Conservation (phyloP, 345 rosid species). For the Eutrema heterophyllum region DNA sequence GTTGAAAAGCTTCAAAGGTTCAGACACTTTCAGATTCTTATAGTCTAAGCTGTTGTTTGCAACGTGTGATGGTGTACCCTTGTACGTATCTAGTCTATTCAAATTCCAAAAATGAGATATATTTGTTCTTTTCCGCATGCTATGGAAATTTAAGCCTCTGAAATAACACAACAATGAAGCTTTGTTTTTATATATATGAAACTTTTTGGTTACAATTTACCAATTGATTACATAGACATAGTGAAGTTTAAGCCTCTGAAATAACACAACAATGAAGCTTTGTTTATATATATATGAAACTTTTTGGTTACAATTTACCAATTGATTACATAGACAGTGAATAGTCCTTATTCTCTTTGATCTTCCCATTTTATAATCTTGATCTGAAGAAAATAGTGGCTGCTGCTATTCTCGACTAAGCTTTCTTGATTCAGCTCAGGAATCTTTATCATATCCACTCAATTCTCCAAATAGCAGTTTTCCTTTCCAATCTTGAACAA, state of each 20-base stretch:
- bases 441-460: background rate
- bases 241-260: background rate
- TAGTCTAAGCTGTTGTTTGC: background rate
- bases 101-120: background rate
- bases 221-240: background rate
- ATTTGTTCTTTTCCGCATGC: background rate
- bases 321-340: background rate
- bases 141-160: conserved; percentile 2
- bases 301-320: background rate
- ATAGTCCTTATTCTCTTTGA: background rate
- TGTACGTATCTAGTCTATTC: background rate
- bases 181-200: background rate
- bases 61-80: background rate
- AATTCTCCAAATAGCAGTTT: background rate
- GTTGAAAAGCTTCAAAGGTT: background rate
- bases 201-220: background rate
- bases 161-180: background rate
- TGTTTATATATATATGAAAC: background rate
- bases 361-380: background rate
- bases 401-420: background rate
- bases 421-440: background rate
- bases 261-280: background rate
- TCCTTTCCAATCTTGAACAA: background rate
- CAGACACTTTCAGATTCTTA: background rate
- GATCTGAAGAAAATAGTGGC: background rate